Evolutionary conservation across 2,329 filamentous ascomycete species (phyloP).

Genomic region (Triangularia setosa): DNA sequence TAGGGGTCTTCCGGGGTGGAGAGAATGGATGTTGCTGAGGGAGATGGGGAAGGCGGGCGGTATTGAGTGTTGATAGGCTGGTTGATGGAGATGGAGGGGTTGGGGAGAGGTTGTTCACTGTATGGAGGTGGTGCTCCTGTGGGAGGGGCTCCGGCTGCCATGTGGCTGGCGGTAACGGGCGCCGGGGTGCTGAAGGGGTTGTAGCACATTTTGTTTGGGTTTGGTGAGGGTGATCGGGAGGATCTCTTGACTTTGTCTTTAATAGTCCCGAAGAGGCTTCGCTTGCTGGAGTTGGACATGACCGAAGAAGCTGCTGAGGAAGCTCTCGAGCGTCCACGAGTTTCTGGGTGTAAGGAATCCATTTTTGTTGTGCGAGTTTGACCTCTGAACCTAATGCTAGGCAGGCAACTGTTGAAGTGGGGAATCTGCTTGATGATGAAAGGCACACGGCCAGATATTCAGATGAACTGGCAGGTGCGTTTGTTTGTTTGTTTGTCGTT

Average conservation of each 20-base stretch:
- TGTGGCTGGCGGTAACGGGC: background rate
- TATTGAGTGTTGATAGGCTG: constrained; percentile 4
- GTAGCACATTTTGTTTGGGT: constrained; percentile 8
- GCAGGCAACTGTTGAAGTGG: background rate
- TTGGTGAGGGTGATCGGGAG: constrained; percentile 16
- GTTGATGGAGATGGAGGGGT: constrained; percentile 18
- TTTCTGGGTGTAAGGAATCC: background rate
- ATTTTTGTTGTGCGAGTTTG: background rate
- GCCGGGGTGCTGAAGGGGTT: constrained; percentile 8
- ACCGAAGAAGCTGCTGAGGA: constrained; percentile 14
- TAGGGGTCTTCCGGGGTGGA: constrained; percentile 61
- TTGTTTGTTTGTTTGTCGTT: background rate
- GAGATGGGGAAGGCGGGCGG: constrained; percentile 24
- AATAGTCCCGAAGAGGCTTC: constrained; percentile 31
- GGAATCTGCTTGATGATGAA: background rate
- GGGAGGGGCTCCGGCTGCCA: background rate
- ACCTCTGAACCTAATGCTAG: background rate
- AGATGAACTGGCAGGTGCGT: background rate
- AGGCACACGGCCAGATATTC: background rate
- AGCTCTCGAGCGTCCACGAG: background rate
- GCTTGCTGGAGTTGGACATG: constrained; percentile 17
- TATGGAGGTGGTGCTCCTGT: constrained; percentile 18
- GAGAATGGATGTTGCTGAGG: constrained; percentile 28
- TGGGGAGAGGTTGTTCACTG: constrained; percentile 13
- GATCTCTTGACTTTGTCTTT: constrained; percentile 34